A percentile compares a stretch with the other conserved stretches of the same genome.
These are phyloP conservation scores for Yamadazyma sp. DNA, from an alignment of 1,139 yeast species.

Conservation along the genomic window DNA sequence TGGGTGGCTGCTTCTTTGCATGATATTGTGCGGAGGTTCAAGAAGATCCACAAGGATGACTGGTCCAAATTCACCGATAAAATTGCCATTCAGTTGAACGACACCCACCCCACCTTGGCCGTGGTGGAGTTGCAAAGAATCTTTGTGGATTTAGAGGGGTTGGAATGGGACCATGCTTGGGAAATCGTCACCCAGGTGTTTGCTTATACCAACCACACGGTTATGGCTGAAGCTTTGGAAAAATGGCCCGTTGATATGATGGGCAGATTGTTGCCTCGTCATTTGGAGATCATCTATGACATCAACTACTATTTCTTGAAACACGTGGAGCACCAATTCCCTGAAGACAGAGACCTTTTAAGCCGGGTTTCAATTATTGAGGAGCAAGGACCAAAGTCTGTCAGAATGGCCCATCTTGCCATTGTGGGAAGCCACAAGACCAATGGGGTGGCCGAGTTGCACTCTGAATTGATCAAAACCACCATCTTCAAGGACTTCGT, in stretches of 20 bases:
- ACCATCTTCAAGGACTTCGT: slow-evolving; percentile 92
- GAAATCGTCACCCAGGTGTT: slow-evolving; percentile 74
- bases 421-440: slow-evolving; percentile 91
- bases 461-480: slow-evolving; percentile 84
- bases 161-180: slow-evolving; percentile 88
- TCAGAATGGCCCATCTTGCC: slow-evolving; percentile 91
- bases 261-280: slow-evolving; percentile 82
- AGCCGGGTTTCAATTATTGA: slow-evolving; percentile 80
- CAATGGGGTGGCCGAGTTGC: slow-evolving; percentile 94
- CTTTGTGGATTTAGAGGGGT: slow-evolving; percentile 76
- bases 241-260: slow-evolving; percentile 90
- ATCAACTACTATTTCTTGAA: slow-evolving; percentile 81
- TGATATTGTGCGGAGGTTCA: slow-evolving; percentile 88
- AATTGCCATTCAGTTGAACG: slow-evolving; percentile 90
- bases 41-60: slow-evolving; percentile 65
- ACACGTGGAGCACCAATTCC: slow-evolving; percentile 72
- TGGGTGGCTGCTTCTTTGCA: slow-evolving; percentile 96
- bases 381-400: slow-evolving; percentile 75
- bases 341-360: slow-evolving; percentile 64
- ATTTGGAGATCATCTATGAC: slow-evolving; percentile 85
- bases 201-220: slow-evolving; percentile 94
- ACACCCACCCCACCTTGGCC: slow-evolving; percentile 93
- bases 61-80: slow-evolving; percentile 85
- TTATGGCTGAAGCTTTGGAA: slow-evolving; percentile 91
- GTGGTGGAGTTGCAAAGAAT: slow-evolving; percentile 87